These are phyloP conservation scores for Crotalaria pallida DNA, from an alignment of 306 rosid genomes.

Conservation along the genomic window DNA sequence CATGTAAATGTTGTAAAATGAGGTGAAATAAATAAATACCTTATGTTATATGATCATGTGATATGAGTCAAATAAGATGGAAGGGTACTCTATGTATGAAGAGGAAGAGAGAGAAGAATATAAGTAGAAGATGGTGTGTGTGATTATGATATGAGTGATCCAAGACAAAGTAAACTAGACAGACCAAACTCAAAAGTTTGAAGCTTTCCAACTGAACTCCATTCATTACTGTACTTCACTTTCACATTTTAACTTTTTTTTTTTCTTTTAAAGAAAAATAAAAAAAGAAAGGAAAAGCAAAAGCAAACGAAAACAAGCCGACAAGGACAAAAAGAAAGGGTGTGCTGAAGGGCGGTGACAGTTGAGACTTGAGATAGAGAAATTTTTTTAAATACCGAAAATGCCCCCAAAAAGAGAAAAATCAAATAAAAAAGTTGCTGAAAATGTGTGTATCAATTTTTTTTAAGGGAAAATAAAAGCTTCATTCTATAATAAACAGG, in stretches of 20 bases:
- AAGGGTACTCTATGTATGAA: slow-evolving; percentile 7
- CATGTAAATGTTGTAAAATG: slow-evolving; percentile 1
- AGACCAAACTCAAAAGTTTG: slow-evolving; percentile 43
- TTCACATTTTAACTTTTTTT: slow-evolving; percentile 20
- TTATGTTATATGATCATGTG: slow-evolving; percentile 10
- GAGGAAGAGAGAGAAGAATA: slow-evolving; percentile 14
- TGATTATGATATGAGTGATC: neutral
- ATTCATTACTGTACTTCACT: slow-evolving; percentile 11
- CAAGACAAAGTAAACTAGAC: slow-evolving; percentile 18
- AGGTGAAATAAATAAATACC: slow-evolving; percentile 23
- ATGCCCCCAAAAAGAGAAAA: neutral
- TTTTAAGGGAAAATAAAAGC: too few relatives aligned
- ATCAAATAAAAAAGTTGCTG: neutral
- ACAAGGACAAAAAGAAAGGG: slow-evolving; percentile 33
- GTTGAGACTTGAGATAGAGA: slow-evolving; percentile 12
- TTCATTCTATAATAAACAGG: too few relatives aligned
- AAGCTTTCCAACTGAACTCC: slow-evolving; percentile 56
- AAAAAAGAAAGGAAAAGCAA: slow-evolving; percentile 11
- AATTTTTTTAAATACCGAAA: slow-evolving; percentile 25
- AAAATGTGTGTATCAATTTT: too few relatives aligned
- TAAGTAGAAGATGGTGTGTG: neutral
- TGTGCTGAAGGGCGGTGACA: slow-evolving; percentile 34
- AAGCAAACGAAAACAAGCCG: slow-evolving; percentile 25
- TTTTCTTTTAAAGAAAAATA: neutral
- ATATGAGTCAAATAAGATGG: slow-evolving; percentile 14